phyloP scores from a whole-genome alignment of 2,329 filamentous ascomycete genomes.

The Metarhizium humberi region DNA sequence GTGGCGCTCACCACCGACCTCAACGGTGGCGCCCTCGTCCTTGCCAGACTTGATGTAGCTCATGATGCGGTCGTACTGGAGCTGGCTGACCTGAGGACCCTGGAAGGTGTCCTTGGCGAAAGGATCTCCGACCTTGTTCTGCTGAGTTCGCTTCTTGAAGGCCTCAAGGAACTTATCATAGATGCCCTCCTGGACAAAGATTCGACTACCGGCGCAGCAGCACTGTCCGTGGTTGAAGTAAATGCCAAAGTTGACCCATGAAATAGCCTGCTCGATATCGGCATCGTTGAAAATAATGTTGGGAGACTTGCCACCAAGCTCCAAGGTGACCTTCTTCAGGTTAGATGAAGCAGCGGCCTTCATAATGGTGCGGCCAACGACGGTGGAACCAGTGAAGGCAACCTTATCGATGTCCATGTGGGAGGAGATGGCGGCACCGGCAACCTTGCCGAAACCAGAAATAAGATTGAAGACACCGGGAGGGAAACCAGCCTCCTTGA shows the following conservation, averaged over 20 bases:
- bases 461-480: conserved; percentile 68
- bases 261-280: conserved; percentile 67
- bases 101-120: conserved; percentile 76
- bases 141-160: conserved; percentile 66
- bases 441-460: conserved; percentile 69
- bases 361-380: conserved; percentile 68
- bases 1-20: conserved; percentile 43
- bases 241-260: conserved; percentile 67
- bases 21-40: conserved; percentile 51
- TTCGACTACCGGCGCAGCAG: conserved; percentile 69
- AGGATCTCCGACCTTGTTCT: conserved; percentile 77
- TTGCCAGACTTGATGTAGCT: conserved; percentile 62
- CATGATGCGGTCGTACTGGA: conserved; percentile 88
- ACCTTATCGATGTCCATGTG: conserved; percentile 81
- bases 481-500: conserved; percentile 73
- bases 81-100: conserved; percentile 75
- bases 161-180: conserved; percentile 78
- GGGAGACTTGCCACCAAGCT: conserved; percentile 72
- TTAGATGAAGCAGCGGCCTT: conserved; percentile 70
- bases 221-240: conserved; percentile 57
- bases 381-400: conserved; percentile 71
- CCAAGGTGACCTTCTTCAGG: conserved; percentile 74
- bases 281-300: conserved; percentile 75
- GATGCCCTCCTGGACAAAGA: conserved; percentile 79
- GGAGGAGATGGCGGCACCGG: conserved; percentile 64